Evolutionary conservation across 306 rosid species (phyloP).

Genomic region (Cotoneaster glaucophyllus): DNA sequence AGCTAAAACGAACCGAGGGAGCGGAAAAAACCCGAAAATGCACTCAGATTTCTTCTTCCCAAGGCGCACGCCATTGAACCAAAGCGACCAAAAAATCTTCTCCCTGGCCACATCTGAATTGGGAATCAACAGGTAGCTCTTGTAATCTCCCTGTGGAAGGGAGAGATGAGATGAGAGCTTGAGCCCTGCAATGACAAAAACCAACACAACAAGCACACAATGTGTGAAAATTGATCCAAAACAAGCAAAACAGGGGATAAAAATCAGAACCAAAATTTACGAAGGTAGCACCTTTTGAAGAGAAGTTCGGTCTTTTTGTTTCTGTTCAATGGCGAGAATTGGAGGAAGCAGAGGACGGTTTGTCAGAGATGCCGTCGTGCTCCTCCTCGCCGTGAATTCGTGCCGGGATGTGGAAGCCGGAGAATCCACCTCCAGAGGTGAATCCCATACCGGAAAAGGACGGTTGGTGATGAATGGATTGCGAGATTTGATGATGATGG

Average conservation of each 20-base stretch:
- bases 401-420: constrained; percentile 75
- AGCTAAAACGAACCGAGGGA: constrained; percentile 32
- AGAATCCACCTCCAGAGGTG: constrained; percentile 47
- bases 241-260: neutral
- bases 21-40: constrained; percentile 40
- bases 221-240: neutral
- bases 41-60: constrained; percentile 45
- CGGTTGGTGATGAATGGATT: constrained; percentile 28
- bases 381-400: constrained; percentile 85
- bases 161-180: neutral
- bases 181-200: constrained; percentile 13
- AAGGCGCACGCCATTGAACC: constrained; percentile 42
- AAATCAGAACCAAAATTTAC: neutral
- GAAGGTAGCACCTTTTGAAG: constrained; percentile 40
- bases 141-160: neutral
- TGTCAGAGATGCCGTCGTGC: constrained; percentile 69
- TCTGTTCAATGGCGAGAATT: constrained; percentile 74
- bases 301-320: constrained; percentile 15
- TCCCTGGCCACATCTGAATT: neutral
- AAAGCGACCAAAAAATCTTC: constrained; percentile 26
- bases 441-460: constrained; percentile 53
- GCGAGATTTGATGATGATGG: constrained; percentile 34
- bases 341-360: constrained; percentile 93
- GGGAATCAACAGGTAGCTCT: neutral
- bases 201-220: neutral